Percentiles rank a stretch among this genome's conserved stretches.
These are phyloP conservation scores for Phalaenopsis aphrodite DNA, from an alignment of 106 monocot genomes.

Conservation along the genomic window DNA sequence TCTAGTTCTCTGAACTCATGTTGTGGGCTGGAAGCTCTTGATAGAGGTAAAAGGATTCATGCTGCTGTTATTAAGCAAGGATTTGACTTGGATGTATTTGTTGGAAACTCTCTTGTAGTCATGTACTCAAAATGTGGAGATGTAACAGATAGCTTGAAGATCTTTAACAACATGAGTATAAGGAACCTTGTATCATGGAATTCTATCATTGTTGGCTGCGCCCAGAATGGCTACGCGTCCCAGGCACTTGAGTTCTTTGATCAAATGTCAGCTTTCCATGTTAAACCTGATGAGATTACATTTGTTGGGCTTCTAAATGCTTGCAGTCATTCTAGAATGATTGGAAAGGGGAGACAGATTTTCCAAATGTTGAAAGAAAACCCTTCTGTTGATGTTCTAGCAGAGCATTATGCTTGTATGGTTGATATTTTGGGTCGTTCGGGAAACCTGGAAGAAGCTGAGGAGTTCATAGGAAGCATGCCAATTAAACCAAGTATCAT, in stretches of 20 bases:
- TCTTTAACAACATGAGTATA: constrained; percentile 31
- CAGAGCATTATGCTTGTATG: constrained; percentile 72
- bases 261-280: constrained; percentile 28
- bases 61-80: constrained; percentile 32
- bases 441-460: constrained; percentile 56
- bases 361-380: constrained; percentile 41
- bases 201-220: constrained; percentile 64
- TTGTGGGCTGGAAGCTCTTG: constrained; percentile 47
- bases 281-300: constrained; percentile 74
- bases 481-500: constrained; percentile 34
- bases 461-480: constrained; percentile 51
- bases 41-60: constrained; percentile 51
- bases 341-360: constrained; percentile 49
- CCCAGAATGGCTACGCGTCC: constrained; percentile 59
- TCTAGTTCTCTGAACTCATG: constrained; percentile 56
- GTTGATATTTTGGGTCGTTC: constrained; percentile 72
- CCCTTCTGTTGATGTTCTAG: constrained; percentile 28
- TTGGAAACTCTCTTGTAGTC: constrained; percentile 61
- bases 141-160: constrained; percentile 29
- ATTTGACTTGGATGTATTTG: constrained; percentile 46
- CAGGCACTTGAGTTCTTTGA: constrained; percentile 35
- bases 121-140: constrained; percentile 68
- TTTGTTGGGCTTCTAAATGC: constrained; percentile 63
- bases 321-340: constrained; percentile 76
- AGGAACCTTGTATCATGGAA: constrained; percentile 85